Base-by-base conservation (phyloP, 140 eudicot genomes). In the Stevia rebaudiana region DNA sequence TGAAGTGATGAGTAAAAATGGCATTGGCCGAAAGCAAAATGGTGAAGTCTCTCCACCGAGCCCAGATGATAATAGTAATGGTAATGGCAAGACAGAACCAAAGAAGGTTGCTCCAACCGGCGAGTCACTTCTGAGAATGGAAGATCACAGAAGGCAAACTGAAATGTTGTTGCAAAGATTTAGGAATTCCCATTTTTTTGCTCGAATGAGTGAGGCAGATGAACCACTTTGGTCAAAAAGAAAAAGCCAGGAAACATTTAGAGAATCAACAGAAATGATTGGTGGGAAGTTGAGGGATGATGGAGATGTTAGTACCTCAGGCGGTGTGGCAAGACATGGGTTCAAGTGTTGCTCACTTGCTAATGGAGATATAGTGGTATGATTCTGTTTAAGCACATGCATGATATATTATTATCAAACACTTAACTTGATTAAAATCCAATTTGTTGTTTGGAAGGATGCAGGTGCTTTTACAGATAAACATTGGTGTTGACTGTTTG, bases 341-440 rank as follows among this genome's bases (percentile, higher is more conserved):
- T 83, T 87, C 12, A 72, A 81, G 71, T 91, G 96, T 79, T 56
- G 77, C 61, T 76, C 96, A 36, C 94, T 91, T 72, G 64, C 89
- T 51, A 91, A 87, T 79, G 98, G 98, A 74, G 98, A 91, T 77
- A 79, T 91, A 83, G 96, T 87, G 98, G 98, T 91, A 83, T 84
- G 92, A 79, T 82, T 76, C 74, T 19, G 67, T n/a, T n/a, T n/a
- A n/a, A n/a, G 21, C 6, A 4, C 21, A 30, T 62, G 68, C 56
- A n/a, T n/a, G n/a, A n/a, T n/a, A n/a, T n/a, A n/a, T 12, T 66
- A 21, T 36, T 50, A 40, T 16, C 21, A 39, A 67, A 67, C 52
- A 33, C 23, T 39, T 51, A n/a, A 17, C 21, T 36, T 35, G 15
- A 4, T 61, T 11, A 54, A 31, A 61, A 61, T 69, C 73, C 52